phyloP scores from a whole-genome alignment of 2,329 filamentous ascomycete genomes.

The Colletotrichum godetiae region DNA sequence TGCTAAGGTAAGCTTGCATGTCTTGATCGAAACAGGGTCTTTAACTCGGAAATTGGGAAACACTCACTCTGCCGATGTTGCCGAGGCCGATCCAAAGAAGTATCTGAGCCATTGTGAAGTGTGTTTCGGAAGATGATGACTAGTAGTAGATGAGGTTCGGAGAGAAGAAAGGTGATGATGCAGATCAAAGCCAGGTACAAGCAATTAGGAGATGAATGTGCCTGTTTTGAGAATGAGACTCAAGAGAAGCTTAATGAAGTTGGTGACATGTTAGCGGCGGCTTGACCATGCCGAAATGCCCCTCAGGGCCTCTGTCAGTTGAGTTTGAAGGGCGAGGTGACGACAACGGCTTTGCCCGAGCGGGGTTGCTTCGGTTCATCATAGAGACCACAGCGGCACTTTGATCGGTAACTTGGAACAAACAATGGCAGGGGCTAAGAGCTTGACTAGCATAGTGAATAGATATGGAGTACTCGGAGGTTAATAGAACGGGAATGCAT shows the following conservation, averaged over 20 bases:
- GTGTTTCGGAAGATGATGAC: background rate
- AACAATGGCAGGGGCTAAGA: too few relatives aligned
- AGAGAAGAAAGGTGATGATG: background rate
- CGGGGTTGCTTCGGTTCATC: background rate
- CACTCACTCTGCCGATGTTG: slow-evolving; percentile 83
- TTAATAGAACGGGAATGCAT: too few relatives aligned
- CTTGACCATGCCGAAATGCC: background rate
- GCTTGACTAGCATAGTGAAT: too few relatives aligned
- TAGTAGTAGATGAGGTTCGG: background rate
- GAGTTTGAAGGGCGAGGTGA: slow-evolving; percentile 4
- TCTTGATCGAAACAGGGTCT: slow-evolving; percentile 36
- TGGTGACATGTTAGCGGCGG: slow-evolving; percentile 10
- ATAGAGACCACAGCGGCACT: background rate
- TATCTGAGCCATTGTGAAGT: slow-evolving; percentile 62
- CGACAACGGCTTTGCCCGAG: background rate
- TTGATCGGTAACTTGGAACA: background rate
- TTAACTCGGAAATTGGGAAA: background rate
- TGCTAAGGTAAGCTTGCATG: slow-evolving; percentile 13
- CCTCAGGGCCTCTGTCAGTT: background rate
- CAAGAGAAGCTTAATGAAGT: background rate
- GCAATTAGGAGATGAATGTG: background rate
- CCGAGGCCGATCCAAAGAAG: slow-evolving; percentile 86
- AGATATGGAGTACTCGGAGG: too few relatives aligned
- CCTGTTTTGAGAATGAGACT: background rate
- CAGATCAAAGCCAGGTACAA: background rate